A percentile compares a stretch with the other conserved stretches of the same genome.
Conservation (phyloP, 495 filamentous ascomycete species). For the Stereocaulon alpinum region DNA sequence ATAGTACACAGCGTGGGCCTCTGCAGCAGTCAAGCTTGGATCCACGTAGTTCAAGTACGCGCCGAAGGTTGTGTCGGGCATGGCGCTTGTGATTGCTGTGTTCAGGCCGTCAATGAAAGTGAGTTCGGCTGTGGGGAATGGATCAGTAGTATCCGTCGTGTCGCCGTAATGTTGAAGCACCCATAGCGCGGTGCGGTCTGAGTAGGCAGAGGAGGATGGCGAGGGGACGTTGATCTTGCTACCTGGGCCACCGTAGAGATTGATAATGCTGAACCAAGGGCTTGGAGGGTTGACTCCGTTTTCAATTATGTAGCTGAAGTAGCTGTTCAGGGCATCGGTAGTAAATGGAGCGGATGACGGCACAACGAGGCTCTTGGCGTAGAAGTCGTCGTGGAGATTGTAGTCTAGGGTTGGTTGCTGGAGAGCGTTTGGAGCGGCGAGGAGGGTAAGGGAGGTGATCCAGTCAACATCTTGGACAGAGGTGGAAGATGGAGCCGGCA, state of each 20-base stretch:
- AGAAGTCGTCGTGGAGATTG: constrained; percentile 38
- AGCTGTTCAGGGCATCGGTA: constrained; percentile 26
- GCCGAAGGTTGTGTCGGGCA: constrained; percentile 31
- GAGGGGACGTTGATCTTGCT: constrained; percentile 36
- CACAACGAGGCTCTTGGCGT: constrained; percentile 37
- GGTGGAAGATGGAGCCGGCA: constrained; percentile 31
- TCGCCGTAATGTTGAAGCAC: constrained; percentile 50
- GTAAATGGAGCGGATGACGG: constrained; percentile 29
- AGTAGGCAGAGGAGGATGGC: constrained; percentile 43
- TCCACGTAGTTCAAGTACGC: constrained; percentile 61
- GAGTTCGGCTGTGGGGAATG: constrained; percentile 30
- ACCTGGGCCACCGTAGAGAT: constrained; percentile 43
- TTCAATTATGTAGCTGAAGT: constrained; percentile 38
- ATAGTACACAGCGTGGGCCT: constrained; percentile 36
- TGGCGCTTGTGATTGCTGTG: constrained; percentile 24
- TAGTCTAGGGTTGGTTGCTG: constrained; percentile 25
- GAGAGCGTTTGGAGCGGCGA: constrained; percentile 26
- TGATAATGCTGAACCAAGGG: constrained; percentile 46
- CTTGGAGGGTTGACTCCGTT: constrained; percentile 17
- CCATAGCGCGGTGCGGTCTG: constrained; percentile 47
- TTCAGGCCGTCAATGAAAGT: constrained; percentile 38
- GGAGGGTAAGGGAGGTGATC: constrained; percentile 22
- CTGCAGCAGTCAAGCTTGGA: constrained; percentile 34
- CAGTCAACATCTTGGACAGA: constrained; percentile 25
- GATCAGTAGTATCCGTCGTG: constrained; percentile 25